These are phyloP conservation scores for Ajuga chamaepitys DNA, from an alignment of 257 asterid genomes.

Conservation along the genomic window DNA sequence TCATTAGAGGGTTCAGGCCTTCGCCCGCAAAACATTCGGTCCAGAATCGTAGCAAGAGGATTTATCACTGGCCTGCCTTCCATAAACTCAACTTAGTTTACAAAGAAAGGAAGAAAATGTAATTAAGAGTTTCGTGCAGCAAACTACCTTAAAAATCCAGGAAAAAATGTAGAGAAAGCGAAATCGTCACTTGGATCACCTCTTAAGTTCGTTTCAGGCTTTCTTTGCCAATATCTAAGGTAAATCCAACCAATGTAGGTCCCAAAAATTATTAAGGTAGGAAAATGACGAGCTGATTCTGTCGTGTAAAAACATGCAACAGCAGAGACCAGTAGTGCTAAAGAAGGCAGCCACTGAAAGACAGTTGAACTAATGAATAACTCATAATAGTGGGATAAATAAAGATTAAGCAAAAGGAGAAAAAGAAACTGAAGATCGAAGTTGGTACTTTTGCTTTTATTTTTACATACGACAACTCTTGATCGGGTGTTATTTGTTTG, in stretches of 20 bases:
- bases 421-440: conserved; percentile 1
- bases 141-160: conserved; percentile 55
- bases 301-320: conserved; percentile 49
- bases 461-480: conserved; percentile 61
- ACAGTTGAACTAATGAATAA: conserved; percentile 10
- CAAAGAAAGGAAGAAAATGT: background rate
- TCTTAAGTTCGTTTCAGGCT: conserved; percentile 66
- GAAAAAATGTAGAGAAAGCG: conserved; percentile 77
- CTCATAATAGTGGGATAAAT: background rate
- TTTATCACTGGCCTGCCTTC: conserved; percentile 61
- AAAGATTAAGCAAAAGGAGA: background rate
- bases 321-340: conserved; percentile 45
- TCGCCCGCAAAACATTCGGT: conserved; percentile 67
- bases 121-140: background rate
- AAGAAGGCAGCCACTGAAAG: conserved; percentile 95
- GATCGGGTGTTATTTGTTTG: conserved; percentile 86
- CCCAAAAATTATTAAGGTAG: conserved; percentile 61
- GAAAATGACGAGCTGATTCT: conserved; percentile 63
- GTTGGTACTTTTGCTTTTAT: conserved; percentile 71
- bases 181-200: conserved; percentile 97
- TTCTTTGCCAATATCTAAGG: conserved; percentile 87
- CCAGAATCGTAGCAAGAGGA: conserved; percentile 60
- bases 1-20: conserved; percentile 46
- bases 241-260: conserved; percentile 88
- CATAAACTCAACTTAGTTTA: conserved; percentile 16